A percentile compares a stretch with the other conserved stretches of the same genome.
Evolutionary conservation across 2,329 filamentous ascomycete species (phyloP).

Genomic region (Venturiaceae sp.): DNA sequence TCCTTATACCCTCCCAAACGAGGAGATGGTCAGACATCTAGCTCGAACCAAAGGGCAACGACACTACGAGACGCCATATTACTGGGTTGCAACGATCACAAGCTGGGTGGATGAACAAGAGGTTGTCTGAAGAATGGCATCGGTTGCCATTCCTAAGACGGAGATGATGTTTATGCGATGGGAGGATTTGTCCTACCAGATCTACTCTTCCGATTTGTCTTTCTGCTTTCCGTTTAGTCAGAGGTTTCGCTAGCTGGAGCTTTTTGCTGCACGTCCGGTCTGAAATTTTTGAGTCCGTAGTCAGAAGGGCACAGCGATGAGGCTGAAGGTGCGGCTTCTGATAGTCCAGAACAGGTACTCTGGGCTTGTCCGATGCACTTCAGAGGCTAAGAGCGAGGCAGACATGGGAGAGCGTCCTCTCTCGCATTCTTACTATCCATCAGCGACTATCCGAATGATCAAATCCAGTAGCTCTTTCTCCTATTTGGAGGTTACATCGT

Average conservation of each 20-base stretch:
- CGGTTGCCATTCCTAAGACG: background rate
- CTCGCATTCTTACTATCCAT: background rate
- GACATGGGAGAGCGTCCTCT: background rate
- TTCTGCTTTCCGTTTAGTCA: background rate
- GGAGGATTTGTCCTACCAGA: background rate
- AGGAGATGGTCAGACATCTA: background rate
- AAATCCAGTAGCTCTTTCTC: background rate
- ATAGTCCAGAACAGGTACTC: background rate
- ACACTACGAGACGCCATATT: background rate
- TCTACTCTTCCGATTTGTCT: background rate
- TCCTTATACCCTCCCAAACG: background rate
- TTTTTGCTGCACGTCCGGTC: background rate
- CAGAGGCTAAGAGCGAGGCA: background rate
- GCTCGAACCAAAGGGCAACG: too few relatives aligned
- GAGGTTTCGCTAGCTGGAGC: background rate
- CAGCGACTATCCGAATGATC: background rate
- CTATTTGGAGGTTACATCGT: background rate
- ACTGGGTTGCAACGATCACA: background rate
- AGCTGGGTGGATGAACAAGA: background rate
- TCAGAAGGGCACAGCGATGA: background rate
- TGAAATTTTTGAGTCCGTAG: background rate
- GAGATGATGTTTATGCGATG: constrained; percentile 1
- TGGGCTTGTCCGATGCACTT: background rate
- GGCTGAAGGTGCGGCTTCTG: background rate
- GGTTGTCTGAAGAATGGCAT: background rate